A percentile compares a stretch with the other conserved stretches of the same genome.
phyloP scores from a whole-genome alignment of 495 filamentous ascomycete species.

The Parmelia sp. region DNA sequence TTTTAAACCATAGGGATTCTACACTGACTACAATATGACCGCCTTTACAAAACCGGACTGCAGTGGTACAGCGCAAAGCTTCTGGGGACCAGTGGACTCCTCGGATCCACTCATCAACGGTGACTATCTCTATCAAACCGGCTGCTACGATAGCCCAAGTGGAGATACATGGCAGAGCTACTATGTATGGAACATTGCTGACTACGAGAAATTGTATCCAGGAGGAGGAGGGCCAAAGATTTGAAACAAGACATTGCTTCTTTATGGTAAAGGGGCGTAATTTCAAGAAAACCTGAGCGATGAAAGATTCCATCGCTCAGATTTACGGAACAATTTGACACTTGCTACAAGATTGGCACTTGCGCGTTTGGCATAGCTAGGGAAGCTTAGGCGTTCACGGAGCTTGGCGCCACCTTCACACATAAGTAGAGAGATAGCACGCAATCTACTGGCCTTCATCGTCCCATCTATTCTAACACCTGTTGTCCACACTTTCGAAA shows the following conservation, averaged over 20 bases:
- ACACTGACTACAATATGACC: constrained; percentile 1
- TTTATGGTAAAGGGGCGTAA: neutral
- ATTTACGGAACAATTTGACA: neutral
- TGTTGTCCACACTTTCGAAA: neutral
- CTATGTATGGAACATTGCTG: neutral
- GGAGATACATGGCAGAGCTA: neutral
- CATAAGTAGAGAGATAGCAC: neutral
- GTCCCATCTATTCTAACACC: neutral
- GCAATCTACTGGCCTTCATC: neutral
- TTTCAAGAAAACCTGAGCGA: neutral
- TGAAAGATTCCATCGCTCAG: neutral
- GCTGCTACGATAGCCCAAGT: neutral
- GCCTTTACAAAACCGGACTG: constrained; percentile 1
- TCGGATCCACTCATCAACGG: neutral
- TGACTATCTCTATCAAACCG: neutral
- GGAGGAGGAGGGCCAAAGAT: neutral
- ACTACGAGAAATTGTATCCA: neutral
- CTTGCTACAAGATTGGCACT: neutral
- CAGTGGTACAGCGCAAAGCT: constrained; percentile 1
- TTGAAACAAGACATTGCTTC: neutral
- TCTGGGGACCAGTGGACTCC: neutral
- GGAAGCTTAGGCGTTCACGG: neutral
- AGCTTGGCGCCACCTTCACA: neutral
- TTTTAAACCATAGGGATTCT: neutral
- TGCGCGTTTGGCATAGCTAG: neutral